phyloP scores from a whole-genome alignment of 228 moss, liverwort and hornwort species.

The Sphagnum magellanicum region DNA sequence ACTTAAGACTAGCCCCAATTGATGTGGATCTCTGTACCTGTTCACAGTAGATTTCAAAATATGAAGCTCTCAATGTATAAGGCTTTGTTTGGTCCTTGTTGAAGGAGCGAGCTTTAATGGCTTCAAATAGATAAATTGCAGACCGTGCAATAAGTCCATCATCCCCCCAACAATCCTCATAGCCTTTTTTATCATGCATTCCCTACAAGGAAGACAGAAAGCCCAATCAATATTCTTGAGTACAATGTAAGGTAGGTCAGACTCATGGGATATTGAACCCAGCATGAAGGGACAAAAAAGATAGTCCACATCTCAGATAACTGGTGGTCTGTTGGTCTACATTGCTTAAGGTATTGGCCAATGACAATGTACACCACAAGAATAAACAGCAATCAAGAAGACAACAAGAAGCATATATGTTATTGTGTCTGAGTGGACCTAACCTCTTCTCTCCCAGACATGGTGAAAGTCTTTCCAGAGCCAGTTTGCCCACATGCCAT shows the following conservation, averaged over 20 bases:
- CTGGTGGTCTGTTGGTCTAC: too few species aligned
- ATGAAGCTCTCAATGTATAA: constrained; percentile 78
- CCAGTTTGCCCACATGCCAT: constrained; percentile 98
- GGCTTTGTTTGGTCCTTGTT: constrained; percentile 44
- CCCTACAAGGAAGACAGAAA: neutral
- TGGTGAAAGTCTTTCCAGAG: constrained; percentile 86
- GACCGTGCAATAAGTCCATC: constrained; percentile 86
- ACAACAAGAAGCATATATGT: too few species aligned
- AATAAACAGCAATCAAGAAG: too few species aligned
- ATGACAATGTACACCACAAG: too few species aligned
- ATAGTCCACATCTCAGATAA: too few species aligned
- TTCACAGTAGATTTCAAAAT: constrained; percentile 96
- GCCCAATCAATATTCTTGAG: neutral
- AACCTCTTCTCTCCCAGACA: constrained; percentile 84
- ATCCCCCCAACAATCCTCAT: constrained; percentile 22
- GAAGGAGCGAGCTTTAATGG: constrained; percentile 35
- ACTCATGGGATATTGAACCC: too few species aligned
- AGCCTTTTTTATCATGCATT: constrained; percentile 17
- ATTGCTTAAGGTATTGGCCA: too few species aligned
- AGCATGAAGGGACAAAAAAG: too few species aligned
- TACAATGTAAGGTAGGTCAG: too few species aligned
- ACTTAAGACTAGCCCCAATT: too few species aligned
- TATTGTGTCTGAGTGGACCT: neutral
- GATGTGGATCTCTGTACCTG: constrained; percentile 31
- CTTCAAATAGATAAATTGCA: constrained; percentile 66